Base-by-base conservation (phyloP, 495 filamentous ascomycete species). In the Evernia prunastri region DNA sequence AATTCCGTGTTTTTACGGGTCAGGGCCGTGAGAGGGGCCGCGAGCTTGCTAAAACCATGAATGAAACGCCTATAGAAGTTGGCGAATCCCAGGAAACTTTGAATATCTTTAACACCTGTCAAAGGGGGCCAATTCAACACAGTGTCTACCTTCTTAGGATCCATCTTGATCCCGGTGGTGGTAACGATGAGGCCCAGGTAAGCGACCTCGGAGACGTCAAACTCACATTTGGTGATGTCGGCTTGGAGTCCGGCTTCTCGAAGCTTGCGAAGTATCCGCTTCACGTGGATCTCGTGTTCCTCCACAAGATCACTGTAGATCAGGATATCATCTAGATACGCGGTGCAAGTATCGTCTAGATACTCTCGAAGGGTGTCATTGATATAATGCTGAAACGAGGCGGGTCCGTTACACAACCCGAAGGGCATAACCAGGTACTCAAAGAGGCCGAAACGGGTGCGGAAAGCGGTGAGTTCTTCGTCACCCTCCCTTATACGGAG, bases 191-290 rank as follows among this genome's bases (percentile, higher is more conserved):
- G 63, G 4, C 64, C 69, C 27, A 73, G 62, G 58, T 63, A 75
- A 23, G 72, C 66, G 2, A 61, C 68, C 23, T 57, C 20, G 0
- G 3, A 58, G 8, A 66, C 39, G 47, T 65, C 12, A 45, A 77
- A 77, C 49, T 75, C 58, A 31, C 53, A 74, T 49, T 77, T 77
- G 0, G 60, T 15, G 1, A 75, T 17, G 12, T 64, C 54, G 2
- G 54, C 51, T 33, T 69, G 39, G 7, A 73, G 45, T 15, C 64
- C 60, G 31, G 59, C 43, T 1, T 66, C 56, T 47, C 56, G 23
- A 25, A 74, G 60, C 27, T 43, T 35, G n/a, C 54, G 9, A 29
- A 74, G 64, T 15, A 69, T 58, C 36, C 54, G 43, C 4, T 20
- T 11, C 0, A 70, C 60, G 40, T 73, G 60, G 1, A 59, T 23